Evolutionary conservation across 768 basidiomycete species (phyloP).

Genomic region (Mrakia gelida): DNA sequence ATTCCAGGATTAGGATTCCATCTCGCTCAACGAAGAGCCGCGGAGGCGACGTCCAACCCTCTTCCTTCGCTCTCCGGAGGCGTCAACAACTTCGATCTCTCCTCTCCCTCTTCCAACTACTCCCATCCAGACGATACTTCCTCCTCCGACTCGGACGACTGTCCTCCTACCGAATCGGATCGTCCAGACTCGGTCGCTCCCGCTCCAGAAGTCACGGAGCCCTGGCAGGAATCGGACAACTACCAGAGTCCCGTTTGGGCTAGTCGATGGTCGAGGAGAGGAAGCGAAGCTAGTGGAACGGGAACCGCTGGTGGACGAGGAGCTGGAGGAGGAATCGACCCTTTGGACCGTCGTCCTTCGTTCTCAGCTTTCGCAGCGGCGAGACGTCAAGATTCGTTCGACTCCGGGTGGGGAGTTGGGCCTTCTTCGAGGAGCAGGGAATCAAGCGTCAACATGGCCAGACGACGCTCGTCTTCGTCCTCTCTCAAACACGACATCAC

Average conservation of each 20-base stretch:
- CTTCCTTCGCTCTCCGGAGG: constrained; percentile 6
- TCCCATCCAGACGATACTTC: neutral
- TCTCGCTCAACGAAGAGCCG: constrained; percentile 9
- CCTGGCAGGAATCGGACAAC: constrained; percentile 12
- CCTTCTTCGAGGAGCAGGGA: neutral
- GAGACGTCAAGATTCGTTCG: neutral
- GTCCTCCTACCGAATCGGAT: constrained; percentile 2
- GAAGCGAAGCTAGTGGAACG: neutral
- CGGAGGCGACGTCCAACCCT: neutral
- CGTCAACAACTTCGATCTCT: neutral
- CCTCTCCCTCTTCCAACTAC: constrained; percentile 16
- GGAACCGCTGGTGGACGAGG: neutral
- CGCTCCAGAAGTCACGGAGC: neutral
- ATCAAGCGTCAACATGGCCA: neutral
- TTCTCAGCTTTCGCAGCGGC: neutral
- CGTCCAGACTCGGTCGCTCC: neutral
- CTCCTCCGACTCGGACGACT: constrained; percentile 5
- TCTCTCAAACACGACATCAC: neutral
- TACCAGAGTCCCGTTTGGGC: constrained; percentile 21
- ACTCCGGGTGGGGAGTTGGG: neutral
- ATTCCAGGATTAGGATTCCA: constrained; percentile 19
- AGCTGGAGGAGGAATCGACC: neutral
- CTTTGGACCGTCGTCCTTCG: neutral
- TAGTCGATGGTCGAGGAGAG: constrained; percentile 16
- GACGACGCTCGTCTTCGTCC: neutral